These are phyloP conservation scores for Microcos paniculata DNA, from an alignment of 345 rosid genomes.

Conservation along the genomic window DNA sequence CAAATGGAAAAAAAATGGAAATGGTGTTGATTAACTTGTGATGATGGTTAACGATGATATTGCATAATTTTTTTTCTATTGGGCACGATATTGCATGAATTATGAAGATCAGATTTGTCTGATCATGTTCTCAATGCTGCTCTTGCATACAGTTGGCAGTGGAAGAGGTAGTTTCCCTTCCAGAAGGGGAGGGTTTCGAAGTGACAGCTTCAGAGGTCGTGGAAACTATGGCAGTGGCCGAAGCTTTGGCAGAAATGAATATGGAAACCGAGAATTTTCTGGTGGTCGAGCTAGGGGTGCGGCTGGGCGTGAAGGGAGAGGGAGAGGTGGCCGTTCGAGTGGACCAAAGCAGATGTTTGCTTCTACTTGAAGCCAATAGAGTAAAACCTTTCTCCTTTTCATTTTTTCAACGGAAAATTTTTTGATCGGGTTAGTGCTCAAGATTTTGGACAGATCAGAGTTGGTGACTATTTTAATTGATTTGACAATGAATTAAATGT, in stretches of 20 bases:
- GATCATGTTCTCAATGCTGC: conserved; percentile 11
- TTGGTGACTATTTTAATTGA: not conserved
- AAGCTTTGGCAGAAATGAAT: conserved; percentile 38
- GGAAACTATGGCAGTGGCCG: conserved; percentile 37
- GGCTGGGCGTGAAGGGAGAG: conserved; percentile 31
- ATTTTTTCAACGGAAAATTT: not conserved
- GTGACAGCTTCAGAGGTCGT: conserved; percentile 47
- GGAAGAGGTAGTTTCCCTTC: conserved; percentile 50
- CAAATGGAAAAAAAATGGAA: not conserved
- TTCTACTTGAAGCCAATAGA: not conserved
- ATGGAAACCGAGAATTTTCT: conserved; percentile 33
- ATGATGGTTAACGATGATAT: conserved; percentile 6
- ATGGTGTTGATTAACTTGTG: conserved; percentile 17
- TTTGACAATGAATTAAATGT: not conserved
- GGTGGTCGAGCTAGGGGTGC: conserved; percentile 47
- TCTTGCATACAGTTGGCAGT: conserved; percentile 29
- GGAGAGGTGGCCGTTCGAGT: conserved; percentile 33
- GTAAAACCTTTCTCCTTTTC: not conserved
- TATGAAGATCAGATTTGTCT: not conserved
- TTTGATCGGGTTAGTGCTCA: not conserved
- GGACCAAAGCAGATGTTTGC: conserved; percentile 9
- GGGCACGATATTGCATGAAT: too few species aligned
- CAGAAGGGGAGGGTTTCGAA: conserved; percentile 55
- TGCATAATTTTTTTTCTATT: too few species aligned
- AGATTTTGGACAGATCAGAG: not conserved